Conservation (phyloP, 495 filamentous ascomycete genomes). For the Aspergillus campestris region DNA sequence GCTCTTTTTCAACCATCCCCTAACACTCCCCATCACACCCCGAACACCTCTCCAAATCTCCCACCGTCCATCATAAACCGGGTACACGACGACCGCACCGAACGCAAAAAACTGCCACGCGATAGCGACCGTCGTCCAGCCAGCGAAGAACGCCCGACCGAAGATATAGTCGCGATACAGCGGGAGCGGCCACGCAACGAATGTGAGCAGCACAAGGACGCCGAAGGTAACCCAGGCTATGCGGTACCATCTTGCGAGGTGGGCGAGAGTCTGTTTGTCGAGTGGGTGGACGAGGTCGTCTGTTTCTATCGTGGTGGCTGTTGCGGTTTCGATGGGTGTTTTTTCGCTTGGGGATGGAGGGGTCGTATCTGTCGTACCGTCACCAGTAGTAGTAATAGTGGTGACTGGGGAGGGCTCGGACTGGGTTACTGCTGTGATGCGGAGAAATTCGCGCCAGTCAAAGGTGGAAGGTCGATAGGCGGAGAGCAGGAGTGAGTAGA, state of each 20-base stretch:
- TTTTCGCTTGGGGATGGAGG: conserved; percentile 2
- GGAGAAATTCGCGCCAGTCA: conserved; percentile 42
- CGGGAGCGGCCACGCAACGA: conserved; percentile 36
- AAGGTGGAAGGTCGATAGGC: conserved; percentile 36
- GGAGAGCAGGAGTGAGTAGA: conserved; percentile 36
- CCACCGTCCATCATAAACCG: conserved; percentile 36
- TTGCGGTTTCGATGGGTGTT: conserved; percentile 1
- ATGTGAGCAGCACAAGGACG: conserved; percentile 29
- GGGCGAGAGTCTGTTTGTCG: conserved; percentile 18
- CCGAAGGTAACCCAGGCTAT: conserved; percentile 35
- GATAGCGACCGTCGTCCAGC: conserved; percentile 38
- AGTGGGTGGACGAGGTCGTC: conserved; percentile 32
- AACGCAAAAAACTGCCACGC: conserved; percentile 40
- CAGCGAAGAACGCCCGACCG: conserved; percentile 36
- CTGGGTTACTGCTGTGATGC: conserved; percentile 29
- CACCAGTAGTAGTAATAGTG: conserved; percentile 7
- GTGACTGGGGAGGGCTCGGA: conserved; percentile 8
- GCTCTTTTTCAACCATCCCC: no score
- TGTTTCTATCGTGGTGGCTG: not conserved
- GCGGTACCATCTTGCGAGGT: conserved; percentile 26
- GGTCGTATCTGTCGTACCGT: conserved; percentile 1
- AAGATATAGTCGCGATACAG: conserved; percentile 39
- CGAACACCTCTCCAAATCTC: conserved; percentile 6
- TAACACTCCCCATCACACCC: no score
- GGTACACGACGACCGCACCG: conserved; percentile 35